phyloP scores from a whole-genome alignment of 495 filamentous ascomycete genomes.

The Daldinia childiae region DNA sequence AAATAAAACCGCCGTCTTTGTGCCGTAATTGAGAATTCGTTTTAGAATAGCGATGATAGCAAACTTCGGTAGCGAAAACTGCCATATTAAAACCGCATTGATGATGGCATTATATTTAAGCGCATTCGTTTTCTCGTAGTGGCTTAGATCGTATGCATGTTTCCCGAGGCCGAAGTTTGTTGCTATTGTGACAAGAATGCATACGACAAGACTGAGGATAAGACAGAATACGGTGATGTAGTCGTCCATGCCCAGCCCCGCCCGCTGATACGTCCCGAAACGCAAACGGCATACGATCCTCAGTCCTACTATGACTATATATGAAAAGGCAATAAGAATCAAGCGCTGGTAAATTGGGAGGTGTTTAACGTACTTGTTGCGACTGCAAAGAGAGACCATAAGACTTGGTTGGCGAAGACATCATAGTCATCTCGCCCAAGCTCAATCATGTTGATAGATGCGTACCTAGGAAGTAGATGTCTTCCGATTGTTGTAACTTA shows the following conservation, averaged over 20 bases:
- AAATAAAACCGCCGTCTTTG: constrained; percentile 35
- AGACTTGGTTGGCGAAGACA: constrained; percentile 28
- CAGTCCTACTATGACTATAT: constrained; percentile 38
- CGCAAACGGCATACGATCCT: constrained; percentile 35
- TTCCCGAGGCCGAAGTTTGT: constrained; percentile 37
- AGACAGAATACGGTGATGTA: constrained; percentile 41
- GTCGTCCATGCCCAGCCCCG: constrained; percentile 41
- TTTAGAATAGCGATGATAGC: constrained; percentile 46
- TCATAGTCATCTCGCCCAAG: constrained; percentile 34
- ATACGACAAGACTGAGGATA: constrained; percentile 32
- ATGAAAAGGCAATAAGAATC: constrained; percentile 20
- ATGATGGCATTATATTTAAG: constrained; percentile 45
- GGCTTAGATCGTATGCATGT: constrained; percentile 21
- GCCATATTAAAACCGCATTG: constrained; percentile 42
- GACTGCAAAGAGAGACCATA: constrained; percentile 35
- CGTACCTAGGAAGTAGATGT: neutral
- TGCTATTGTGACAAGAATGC: constrained; percentile 36
- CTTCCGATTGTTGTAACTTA: neutral
- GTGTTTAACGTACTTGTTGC: constrained; percentile 23
- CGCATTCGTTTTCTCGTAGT: constrained; percentile 16
- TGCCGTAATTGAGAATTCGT: constrained; percentile 44
- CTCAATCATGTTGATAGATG: constrained; percentile 26
- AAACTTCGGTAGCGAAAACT: constrained; percentile 45
- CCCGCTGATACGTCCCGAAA: constrained; percentile 19
- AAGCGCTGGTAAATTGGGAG: neutral